Conservation (phyloP, 495 filamentous ascomycete genomes). For the Extremus antarcticus region DNA sequence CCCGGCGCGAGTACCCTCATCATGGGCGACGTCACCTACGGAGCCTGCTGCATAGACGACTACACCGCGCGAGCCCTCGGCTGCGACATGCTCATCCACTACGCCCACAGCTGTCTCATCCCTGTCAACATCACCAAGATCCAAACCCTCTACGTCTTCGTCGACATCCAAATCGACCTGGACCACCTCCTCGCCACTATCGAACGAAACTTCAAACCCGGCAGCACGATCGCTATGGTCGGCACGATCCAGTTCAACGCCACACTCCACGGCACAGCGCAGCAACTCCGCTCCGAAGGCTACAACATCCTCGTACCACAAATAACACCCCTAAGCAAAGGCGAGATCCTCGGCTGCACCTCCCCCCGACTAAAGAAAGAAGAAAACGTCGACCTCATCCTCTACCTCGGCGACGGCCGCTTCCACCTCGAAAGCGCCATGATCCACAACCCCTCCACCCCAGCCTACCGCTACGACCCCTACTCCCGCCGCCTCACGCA, state of each 20-base stretch:
- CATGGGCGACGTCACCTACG: conserved; percentile 99
- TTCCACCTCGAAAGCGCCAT: conserved; percentile 98
- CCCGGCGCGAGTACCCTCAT: conserved; percentile 82
- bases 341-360: conserved; percentile 93
- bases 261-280: conserved; percentile 72
- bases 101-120: conserved; percentile 92
- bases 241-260: conserved; percentile 99
- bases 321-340: conserved; percentile 81
- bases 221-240: conserved; percentile 81
- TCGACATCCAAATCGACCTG: conserved; percentile 92
- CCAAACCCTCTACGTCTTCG: conserved; percentile 93
- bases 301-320: conserved; percentile 81
- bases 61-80: conserved; percentile 90
- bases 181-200: conserved; percentile 74
- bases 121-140: conserved; percentile 92
- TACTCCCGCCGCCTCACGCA: conserved; percentile 85
- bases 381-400: conserved; percentile 58
- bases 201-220: conserved; percentile 74
- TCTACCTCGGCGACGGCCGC: conserved; percentile 91
- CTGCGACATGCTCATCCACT: conserved; percentile 92
- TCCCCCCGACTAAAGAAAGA: conserved; percentile 58
- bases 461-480: conserved; percentile 93
- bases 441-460: conserved; percentile 88
- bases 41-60: conserved; percentile 97
- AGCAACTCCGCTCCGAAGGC: conserved; percentile 65